A percentile compares a stretch with the other conserved stretches of the same genome.
phyloP scores from a whole-genome alignment of 176 grass and related monocot species.

The Carex pumila region DNA sequence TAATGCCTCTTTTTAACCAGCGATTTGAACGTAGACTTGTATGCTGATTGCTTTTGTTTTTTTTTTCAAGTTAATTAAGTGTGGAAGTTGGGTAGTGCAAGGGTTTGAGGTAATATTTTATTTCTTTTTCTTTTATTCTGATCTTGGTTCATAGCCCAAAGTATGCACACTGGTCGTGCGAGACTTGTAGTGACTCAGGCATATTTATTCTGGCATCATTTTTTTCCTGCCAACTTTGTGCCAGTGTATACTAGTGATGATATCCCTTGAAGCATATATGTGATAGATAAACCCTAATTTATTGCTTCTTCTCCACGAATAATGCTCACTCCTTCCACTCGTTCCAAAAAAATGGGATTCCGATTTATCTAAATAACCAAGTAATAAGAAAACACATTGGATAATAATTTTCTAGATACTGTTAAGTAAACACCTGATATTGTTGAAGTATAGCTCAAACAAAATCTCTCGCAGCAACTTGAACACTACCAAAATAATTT shows the following conservation, averaged over 20 bases:
- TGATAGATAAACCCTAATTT: no score
- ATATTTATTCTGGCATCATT: no score
- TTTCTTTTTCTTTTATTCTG: neutral
- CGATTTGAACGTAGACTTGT: neutral
- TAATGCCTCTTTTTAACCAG: neutral
- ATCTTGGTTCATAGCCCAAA: neutral
- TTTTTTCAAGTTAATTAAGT: neutral
- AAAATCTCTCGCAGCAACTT: neutral
- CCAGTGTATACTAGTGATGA: neutral
- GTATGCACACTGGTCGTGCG: neutral
- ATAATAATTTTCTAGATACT: neutral
- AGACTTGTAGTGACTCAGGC: no score
- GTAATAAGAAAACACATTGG: neutral
- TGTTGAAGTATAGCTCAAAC: neutral
- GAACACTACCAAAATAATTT: no score
- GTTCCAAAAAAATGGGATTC: no score
- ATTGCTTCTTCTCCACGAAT: no score
- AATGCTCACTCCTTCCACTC: no score
- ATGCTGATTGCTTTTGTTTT: neutral
- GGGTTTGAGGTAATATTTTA: neutral
- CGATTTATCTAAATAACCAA: neutral
- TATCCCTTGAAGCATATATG: no score
- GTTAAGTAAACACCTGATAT: neutral
- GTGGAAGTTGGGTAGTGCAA: neutral
- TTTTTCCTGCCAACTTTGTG: no score